Percentiles rank a stretch among this genome's conserved stretches.
Evolutionary conservation across 257 asterid genomes (phyloP).

Genomic region (Datura wrightii): DNA sequence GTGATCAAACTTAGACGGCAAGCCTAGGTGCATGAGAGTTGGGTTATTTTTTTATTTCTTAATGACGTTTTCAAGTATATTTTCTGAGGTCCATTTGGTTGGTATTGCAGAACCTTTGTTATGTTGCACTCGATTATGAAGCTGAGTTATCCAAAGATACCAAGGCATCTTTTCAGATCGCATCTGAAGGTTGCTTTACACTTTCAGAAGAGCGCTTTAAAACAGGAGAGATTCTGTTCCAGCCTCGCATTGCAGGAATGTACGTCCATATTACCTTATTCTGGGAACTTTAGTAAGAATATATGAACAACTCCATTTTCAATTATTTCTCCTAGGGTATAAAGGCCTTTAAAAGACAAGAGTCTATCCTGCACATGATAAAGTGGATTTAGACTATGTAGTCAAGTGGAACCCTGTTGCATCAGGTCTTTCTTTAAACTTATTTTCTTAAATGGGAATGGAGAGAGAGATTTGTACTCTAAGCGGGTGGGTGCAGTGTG

Average conservation of each 20-base stretch:
- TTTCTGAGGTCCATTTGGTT: constrained; percentile 34
- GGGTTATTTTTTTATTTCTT: neutral
- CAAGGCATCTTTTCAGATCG: constrained; percentile 64
- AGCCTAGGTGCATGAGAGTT: neutral
- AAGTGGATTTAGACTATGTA: neutral
- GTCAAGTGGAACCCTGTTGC: neutral
- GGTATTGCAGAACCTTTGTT: constrained; percentile 81
- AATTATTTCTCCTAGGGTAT: neutral
- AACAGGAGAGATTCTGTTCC: constrained; percentile 93
- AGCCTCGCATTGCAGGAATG: constrained; percentile 90
- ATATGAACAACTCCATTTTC: constrained; percentile 20
- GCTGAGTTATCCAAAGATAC: constrained; percentile 82
- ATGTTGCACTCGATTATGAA: constrained; percentile 91
- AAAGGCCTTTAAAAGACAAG: neutral
- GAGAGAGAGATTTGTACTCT: neutral
- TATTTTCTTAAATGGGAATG: neutral
- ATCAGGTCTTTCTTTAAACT: constrained; percentile 17
- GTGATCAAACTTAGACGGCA: constrained; percentile 4
- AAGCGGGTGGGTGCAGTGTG: neutral
- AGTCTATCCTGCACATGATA: neutral
- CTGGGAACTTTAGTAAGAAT: constrained; percentile 34
- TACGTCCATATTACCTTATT: constrained; percentile 53
- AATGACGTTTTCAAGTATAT: neutral
- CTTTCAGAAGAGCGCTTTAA: constrained; percentile 92
- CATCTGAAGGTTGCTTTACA: constrained; percentile 64